phyloP scores from a whole-genome alignment of 2,329 filamentous ascomycete genomes.

The Ilyonectria mors-panacis region DNA sequence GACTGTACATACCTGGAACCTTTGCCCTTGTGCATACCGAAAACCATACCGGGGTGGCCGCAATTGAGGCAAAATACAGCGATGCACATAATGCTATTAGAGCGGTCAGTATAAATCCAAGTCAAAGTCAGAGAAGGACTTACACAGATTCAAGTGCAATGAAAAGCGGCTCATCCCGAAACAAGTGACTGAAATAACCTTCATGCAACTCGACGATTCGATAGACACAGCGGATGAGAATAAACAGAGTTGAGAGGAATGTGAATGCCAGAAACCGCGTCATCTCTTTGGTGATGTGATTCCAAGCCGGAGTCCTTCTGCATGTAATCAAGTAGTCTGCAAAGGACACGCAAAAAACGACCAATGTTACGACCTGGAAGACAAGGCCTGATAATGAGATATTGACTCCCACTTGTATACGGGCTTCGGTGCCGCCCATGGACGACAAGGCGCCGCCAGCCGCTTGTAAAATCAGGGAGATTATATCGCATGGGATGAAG shows the following conservation, averaged over 20 bases:
- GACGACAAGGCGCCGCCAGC: slow-evolving; percentile 56
- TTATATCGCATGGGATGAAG: slow-evolving; percentile 59
- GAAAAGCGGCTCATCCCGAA: slow-evolving; percentile 2
- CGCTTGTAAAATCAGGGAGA: slow-evolving; percentile 65
- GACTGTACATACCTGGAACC: too few species aligned
- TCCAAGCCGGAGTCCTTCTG: too few species aligned
- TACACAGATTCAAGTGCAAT: slow-evolving; percentile 16
- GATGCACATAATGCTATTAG: too few species aligned
- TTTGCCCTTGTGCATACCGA: too few species aligned
- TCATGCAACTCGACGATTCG: slow-evolving; percentile 69
- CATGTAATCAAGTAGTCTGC: slow-evolving; percentile 53
- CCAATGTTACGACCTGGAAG: slow-evolving; percentile 63
- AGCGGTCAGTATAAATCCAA: too few species aligned
- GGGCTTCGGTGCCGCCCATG: slow-evolving; percentile 12
- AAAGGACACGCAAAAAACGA: slow-evolving; percentile 59
- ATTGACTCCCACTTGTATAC: slow-evolving; percentile 55
- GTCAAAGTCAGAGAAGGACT: background rate
- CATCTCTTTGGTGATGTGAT: slow-evolving; percentile 23
- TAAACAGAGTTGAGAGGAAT: slow-evolving; percentile 64
- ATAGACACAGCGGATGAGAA: slow-evolving; percentile 69
- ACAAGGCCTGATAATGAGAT: slow-evolving; percentile 64
- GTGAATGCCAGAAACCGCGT: slow-evolving; percentile 61
- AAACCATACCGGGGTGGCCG: too few species aligned
- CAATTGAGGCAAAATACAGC: too few species aligned
- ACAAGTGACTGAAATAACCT: slow-evolving; percentile 57